Evolutionary conservation across 1,139 yeast genomes (phyloP), one percentile per base, ranked within the genome.

Genomic region (Candida tropicalis): DNA sequence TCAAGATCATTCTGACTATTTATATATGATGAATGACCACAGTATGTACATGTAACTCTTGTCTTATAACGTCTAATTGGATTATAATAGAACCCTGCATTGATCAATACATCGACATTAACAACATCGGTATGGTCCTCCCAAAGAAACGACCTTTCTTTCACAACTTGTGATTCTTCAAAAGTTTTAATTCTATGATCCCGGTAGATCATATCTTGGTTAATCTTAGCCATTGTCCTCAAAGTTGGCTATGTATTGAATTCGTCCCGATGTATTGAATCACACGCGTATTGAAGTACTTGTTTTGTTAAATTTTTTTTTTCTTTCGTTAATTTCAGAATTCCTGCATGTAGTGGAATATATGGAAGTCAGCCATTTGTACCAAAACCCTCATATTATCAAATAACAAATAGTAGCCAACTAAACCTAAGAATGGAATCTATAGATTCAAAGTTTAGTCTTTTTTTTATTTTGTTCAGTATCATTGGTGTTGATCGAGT

Each of bases 81-180:
- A 11, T 79, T 70, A 60, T 74, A 87, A 56, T 73, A 82, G 60
- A 88, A 87, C 1, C 97, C 97, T 22, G 79, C 72, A 27, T 72
- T 74, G 1, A 89, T 87, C 16, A 63, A 44, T 6, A 48, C 45
- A 16, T 47, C 53, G 13, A 48, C 35, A 12, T 37, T 40, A 12
- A 49, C 54, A 16, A 48, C 45, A 15, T 46, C 46, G 13, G 59
- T 59, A 10, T 40, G 29, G 4, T 51, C 50, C 26, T 48, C 40
- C 59, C 64, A 61, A 23, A 46, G 29, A 22, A 50, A 25, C 49
- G 51, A 15, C 47, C 42, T 32, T 38, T 49, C 39, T 41, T 49
- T 41, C 45, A 38, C 13, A 40, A 50, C 22, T 33, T 43, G 32
- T 48, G 56, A 43, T 35, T 43, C 34, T 5, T 50, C 46, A 35